Conservation (phyloP, 139 green algal species). For the Chlorella sp. region DNA sequence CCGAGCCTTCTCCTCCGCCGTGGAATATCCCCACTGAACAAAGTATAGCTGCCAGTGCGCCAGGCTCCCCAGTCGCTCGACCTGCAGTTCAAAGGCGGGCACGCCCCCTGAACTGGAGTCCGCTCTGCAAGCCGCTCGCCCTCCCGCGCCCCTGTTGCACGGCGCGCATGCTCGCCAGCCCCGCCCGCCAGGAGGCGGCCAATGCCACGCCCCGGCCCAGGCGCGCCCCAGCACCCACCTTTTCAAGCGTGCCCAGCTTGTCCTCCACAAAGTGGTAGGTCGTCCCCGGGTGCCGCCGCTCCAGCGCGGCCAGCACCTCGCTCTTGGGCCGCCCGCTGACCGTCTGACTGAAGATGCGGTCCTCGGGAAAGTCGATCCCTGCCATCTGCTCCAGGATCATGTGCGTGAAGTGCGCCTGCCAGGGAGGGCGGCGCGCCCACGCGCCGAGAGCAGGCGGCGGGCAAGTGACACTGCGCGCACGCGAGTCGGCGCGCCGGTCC, state of each 20-base stretch:
- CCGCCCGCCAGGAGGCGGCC: too few relatives aligned
- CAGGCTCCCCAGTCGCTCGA: constrained; percentile 51
- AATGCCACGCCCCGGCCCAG: too few relatives aligned
- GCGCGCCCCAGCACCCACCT: constrained; percentile 61
- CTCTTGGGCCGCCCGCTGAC: constrained; percentile 79
- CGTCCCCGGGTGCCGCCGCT: constrained; percentile 55
- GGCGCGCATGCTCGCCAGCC: too few relatives aligned
- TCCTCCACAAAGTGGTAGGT: constrained; percentile 89
- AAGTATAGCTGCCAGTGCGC: constrained; percentile 80
- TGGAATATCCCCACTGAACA: constrained; percentile 97
- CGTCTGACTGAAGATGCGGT: constrained; percentile 85
- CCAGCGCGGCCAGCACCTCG: constrained; percentile 71
- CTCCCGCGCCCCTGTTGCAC: too few relatives aligned
- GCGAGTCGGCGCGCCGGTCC: too few relatives aligned
- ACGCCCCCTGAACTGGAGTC: too few relatives aligned
- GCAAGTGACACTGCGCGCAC: too few relatives aligned
- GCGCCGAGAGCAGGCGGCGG: too few relatives aligned
- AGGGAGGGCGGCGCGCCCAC: not conserved
- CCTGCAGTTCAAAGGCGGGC: constrained; percentile 43
- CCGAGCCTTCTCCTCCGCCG: constrained; percentile 53
- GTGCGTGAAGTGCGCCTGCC: constrained; percentile 85
- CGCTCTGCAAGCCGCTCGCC: too few relatives aligned
- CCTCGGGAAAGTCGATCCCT: constrained; percentile 69
- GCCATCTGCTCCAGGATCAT: constrained; percentile 86
- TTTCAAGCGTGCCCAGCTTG: constrained; percentile 88